Conservation (phyloP, 352 stramenopile species). For the Globisporangium megalacanthum region DNA sequence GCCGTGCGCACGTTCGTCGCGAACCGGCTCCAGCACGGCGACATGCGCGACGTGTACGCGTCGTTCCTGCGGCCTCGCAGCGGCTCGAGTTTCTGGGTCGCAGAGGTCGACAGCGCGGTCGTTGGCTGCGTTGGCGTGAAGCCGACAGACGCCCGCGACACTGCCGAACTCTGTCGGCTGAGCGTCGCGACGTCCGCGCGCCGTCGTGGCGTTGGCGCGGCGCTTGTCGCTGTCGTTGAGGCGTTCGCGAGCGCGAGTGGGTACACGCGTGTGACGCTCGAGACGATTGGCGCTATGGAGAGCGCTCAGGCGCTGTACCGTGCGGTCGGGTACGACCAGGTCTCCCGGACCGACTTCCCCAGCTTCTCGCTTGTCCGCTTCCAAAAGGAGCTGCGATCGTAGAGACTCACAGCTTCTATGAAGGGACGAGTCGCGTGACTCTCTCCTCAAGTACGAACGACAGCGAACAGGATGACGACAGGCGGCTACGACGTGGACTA, state of each 20-base stretch:
- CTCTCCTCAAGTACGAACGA: not conserved
- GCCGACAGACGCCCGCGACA: slow-evolving; percentile 5
- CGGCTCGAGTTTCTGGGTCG: slow-evolving; percentile 50
- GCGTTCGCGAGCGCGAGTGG: slow-evolving; percentile 20
- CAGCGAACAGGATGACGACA: not conserved
- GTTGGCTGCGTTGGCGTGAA: slow-evolving; percentile 64
- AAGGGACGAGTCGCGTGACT: not conserved
- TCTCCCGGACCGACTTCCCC: slow-evolving; percentile 17
- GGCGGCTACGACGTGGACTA: slow-evolving; percentile 44
- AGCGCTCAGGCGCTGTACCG: slow-evolving; percentile 49
- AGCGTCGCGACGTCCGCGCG: slow-evolving; percentile 36
- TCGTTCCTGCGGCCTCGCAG: slow-evolving; percentile 25
- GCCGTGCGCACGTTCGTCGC: slow-evolving; percentile 67
- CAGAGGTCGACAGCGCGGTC: slow-evolving; percentile 27
- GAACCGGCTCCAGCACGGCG: slow-evolving; percentile 41
- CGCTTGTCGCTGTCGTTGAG: slow-evolving; percentile 41
- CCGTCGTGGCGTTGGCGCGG: slow-evolving; percentile 39
- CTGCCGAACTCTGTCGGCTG: slow-evolving; percentile 56
- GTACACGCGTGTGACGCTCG: slow-evolving; percentile 36
- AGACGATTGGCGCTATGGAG: slow-evolving; percentile 63
- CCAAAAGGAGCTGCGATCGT: slow-evolving; percentile 21
- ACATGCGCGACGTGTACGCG: slow-evolving; percentile 46
- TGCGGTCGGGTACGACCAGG: slow-evolving; percentile 33
- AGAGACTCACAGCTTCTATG: not conserved
- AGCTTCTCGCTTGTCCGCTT: slow-evolving; percentile 60